Base-by-base conservation (phyloP, 2,329 filamentous ascomycete species). In the Paecilomyces sp. region DNA sequence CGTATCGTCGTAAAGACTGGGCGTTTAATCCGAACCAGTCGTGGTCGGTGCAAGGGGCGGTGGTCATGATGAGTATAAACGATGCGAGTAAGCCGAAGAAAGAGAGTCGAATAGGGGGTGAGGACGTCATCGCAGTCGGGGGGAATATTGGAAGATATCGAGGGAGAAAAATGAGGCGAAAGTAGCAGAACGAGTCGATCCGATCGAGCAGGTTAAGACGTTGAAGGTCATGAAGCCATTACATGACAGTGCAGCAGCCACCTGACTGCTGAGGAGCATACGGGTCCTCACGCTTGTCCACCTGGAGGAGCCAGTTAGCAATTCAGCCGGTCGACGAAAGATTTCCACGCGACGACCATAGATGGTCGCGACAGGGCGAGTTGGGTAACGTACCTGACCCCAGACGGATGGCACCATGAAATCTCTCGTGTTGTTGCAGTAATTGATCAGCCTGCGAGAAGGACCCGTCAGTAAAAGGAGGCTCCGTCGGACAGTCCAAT, bases 401-500 rank as follows among this genome's bases (percentile, higher is more conserved):
- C 94, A 99, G 76, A 95, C 90, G 58, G 92, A 96, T 57, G 92
- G 92, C 60, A 97, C 92, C 94, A 99, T 97, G 81, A 96, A 97
- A 77, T 99, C 94, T 77, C 93, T 90, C 69, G 94, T 97, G 78
- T 91, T 92, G 78, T 96, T 96, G 79, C 93, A 97, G 81, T 97
- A 97, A 68, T 91, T 90, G 76, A 97, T 97, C 76, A 97, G 90
- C 77, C 94, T 99, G 31, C 57, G 60, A 66, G 57, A 51, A 8
- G n/a, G 22, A 30, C 22, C 4, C 12, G 52, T 61, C 22, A 61
- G 53, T 22, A 34, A 41, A 22, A 30, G 41, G 57, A 55, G 58
- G 36, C 18, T 15, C 36, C 13, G 36, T 47, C 5, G 36, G n/a
- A 22, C 22, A 22, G 22, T 22, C 22, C 36, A 18, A 47, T 18